phyloP scores from a whole-genome alignment of 345 rosid species.

The Camelina laxa region DNA sequence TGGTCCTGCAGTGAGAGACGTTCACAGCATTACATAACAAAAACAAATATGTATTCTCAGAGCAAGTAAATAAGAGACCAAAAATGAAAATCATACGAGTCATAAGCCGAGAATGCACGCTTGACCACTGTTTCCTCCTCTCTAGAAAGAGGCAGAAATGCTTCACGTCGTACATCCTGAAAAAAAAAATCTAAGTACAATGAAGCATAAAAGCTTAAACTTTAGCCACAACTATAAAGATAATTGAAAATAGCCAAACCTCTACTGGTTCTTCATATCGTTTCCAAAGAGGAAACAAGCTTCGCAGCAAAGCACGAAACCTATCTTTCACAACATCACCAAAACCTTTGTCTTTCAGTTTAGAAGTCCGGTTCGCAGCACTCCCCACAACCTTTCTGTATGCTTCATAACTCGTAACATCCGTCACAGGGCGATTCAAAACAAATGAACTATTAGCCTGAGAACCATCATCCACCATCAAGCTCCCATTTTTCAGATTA shows the following conservation, averaged over 20 bases:
- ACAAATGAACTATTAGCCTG: constrained; percentile 23
- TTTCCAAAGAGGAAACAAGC: constrained; percentile 48
- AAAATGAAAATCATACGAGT: constrained; percentile 47
- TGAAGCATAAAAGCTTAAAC: constrained; percentile 12
- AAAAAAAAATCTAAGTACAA: constrained; percentile 5
- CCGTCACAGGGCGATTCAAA: constrained; percentile 20
- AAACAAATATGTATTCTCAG: background rate
- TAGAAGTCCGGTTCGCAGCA: constrained; percentile 32
- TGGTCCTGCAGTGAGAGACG: constrained; percentile 47
- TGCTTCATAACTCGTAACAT: constrained; percentile 40
- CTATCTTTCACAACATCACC: constrained; percentile 47
- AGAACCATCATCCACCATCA: constrained; percentile 24
- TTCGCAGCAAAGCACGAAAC: constrained; percentile 43
- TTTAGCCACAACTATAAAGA: constrained; percentile 22
- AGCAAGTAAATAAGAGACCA: constrained; percentile 21
- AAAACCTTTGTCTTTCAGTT: constrained; percentile 37
- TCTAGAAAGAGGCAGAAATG: constrained; percentile 25
- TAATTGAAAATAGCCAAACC: constrained; percentile 31
- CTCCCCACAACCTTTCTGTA: constrained; percentile 38
- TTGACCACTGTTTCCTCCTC: constrained; percentile 38
- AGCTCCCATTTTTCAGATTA: constrained; percentile 14
- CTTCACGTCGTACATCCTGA: constrained; percentile 34
- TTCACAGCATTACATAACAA: constrained; percentile 29
- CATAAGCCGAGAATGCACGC: constrained; percentile 40
- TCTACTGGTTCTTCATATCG: constrained; percentile 49